These are phyloP conservation scores for Bipolaris bicolor DNA, from an alignment of 2,329 filamentous ascomycete species.

Conservation along the genomic window DNA sequence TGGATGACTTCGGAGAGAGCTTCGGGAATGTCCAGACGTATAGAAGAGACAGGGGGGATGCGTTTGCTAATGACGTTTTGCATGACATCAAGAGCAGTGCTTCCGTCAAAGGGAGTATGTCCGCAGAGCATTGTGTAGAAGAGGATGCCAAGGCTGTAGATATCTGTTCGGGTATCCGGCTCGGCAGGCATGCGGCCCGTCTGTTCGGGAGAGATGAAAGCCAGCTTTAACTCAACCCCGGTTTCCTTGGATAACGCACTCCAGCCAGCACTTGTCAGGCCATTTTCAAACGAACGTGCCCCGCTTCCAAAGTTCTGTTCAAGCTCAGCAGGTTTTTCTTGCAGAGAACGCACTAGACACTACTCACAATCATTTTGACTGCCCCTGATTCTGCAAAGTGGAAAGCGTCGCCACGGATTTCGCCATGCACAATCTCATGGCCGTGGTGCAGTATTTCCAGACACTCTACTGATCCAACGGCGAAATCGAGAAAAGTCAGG, in stretches of 20 bases:
- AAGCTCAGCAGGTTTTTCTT: slow-evolving; percentile 38
- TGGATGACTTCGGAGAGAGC: slow-evolving; percentile 82
- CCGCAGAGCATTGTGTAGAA: slow-evolving; percentile 80
- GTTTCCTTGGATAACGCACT: slow-evolving; percentile 79
- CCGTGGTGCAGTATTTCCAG: slow-evolving; percentile 91
- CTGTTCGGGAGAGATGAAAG: slow-evolving; percentile 93
- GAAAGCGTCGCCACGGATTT: slow-evolving; percentile 88
- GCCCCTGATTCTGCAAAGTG: slow-evolving; percentile 78
- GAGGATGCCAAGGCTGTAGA: slow-evolving; percentile 87
- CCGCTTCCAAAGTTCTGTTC: slow-evolving; percentile 87
- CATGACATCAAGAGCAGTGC: slow-evolving; percentile 85
- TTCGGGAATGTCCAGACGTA: slow-evolving; percentile 83
- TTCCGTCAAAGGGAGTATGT: slow-evolving; percentile 78
- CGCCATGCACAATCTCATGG: slow-evolving; percentile 84
- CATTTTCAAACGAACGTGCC: slow-evolving; percentile 86
- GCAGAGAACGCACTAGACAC: no score
- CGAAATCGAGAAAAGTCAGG: slow-evolving; percentile 84
- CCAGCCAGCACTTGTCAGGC: slow-evolving; percentile 84
- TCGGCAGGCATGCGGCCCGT: slow-evolving; percentile 92
- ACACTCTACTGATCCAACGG: slow-evolving; percentile 84
- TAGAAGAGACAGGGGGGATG: slow-evolving; percentile 75
- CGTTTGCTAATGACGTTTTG: slow-evolving; percentile 84
- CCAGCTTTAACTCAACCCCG: slow-evolving; percentile 85
- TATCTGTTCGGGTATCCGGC: slow-evolving; percentile 85
- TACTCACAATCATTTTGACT: slow-evolving; percentile 58